Conservation (phyloP, 2,329 filamentous ascomycete genomes). For the Colletotrichum sp. region DNA sequence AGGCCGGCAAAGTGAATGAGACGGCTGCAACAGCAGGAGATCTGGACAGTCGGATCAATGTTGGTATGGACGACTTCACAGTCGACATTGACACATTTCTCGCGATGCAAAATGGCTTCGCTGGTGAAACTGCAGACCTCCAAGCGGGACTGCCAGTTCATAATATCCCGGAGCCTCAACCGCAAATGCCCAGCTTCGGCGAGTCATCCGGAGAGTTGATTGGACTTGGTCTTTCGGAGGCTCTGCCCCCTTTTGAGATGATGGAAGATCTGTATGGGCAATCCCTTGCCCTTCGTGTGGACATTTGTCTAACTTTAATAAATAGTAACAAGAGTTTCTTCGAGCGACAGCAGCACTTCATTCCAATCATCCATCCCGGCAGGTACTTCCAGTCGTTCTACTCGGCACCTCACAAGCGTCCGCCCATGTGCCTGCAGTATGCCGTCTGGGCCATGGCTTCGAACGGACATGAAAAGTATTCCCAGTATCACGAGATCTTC, state of each 20-base stretch:
- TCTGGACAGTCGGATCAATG: conserved; percentile 23
- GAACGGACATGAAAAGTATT: conserved; percentile 74
- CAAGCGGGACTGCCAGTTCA: background rate
- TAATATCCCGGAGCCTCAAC: background rate
- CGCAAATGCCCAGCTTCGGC: background rate
- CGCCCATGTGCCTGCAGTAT: conserved; percentile 84
- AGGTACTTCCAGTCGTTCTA: conserved; percentile 80
- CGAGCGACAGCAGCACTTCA: conserved; percentile 70
- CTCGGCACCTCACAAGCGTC: conserved; percentile 73
- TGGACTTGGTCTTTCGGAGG: conserved; percentile 80
- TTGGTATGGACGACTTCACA: conserved; percentile 25
- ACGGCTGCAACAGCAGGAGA: background rate
- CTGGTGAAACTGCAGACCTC: background rate
- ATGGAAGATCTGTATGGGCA: conserved; percentile 78
- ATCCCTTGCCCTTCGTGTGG: background rate
- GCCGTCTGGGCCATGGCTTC: conserved; percentile 87
- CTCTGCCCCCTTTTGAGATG: conserved; percentile 77
- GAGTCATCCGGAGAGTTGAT: conserved; percentile 58
- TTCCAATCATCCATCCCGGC: conserved; percentile 80
- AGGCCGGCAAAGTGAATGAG: conserved; percentile 40
- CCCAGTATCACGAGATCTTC: conserved; percentile 75
- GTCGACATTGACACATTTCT: conserved; percentile 22
- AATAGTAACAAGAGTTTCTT: conserved; percentile 80
- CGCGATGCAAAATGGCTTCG: conserved; percentile 8
- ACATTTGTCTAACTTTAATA: conserved; percentile 36